Evolutionary conservation across 768 basidiomycete species (phyloP), one percentile per base, ranked within the genome.

Genomic region (Boletus edulis): DNA sequence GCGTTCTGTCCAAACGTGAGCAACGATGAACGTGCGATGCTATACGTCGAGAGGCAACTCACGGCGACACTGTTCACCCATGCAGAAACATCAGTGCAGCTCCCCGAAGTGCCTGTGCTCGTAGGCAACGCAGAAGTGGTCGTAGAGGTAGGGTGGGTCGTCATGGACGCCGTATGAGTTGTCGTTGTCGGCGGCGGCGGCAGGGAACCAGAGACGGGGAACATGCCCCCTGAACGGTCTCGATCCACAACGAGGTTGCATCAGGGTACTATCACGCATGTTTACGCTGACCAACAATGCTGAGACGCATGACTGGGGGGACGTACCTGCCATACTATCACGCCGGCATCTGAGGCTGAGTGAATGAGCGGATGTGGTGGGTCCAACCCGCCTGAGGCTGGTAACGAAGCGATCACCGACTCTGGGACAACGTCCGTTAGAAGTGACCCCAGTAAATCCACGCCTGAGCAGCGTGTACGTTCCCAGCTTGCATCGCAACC

Each of bases 371-470:
- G 24, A 63, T 66, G 15, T 58, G 55, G 60, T 52, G 63, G 56
- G 0, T 69, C 58, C 20, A 15, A 18, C n/a, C 51, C 57, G 24
- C 59, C 55, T 15, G 65, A 52, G 3, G 57, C 55, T 43, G 51
- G 72, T 46, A 56, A 67, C 55, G 52, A 73, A 53, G 57, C 68
- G 43, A 40, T 67, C 40, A 56, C 57, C 5, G 67, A 67, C 42
- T 70, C 66, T 9, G 81, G 82, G 17, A 78, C 57, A 45, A 82
- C 66, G 49, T 85, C 77, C 0, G 73, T 72, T 18, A 90, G 68
- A 4, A 85, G 75, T 14, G 83, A 81, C 12, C 75, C 78, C 18
- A 93, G 67, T 2, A 92, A 69, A 82, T 60, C 91, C 91, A 93
- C 3, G 76, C 75, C 60, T 89, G 86, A 1, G 83, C 84, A 4